A percentile compares a stretch with the other conserved stretches of the same genome.
These are phyloP conservation scores for Plasmodium ovale DNA, from an alignment of 169 alveolate genomes.

Conservation along the genomic window DNA sequence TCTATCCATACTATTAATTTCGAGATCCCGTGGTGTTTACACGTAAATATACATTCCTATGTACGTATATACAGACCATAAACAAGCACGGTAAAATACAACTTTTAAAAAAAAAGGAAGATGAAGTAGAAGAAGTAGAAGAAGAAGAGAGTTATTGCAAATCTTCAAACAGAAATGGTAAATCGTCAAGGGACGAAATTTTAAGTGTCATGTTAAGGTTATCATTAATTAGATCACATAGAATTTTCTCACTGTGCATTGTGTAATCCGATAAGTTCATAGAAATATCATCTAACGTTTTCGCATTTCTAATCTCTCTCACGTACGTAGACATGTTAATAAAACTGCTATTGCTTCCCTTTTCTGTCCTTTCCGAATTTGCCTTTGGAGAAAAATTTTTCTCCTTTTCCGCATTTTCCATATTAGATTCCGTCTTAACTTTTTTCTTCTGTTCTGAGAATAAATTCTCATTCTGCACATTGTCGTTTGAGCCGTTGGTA, in stretches of 20 bases:
- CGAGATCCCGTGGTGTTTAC: too few species aligned
- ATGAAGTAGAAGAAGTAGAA: conserved; percentile 4
- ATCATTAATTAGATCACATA: conserved; percentile 61
- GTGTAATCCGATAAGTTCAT: conserved; percentile 51
- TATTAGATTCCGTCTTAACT: conserved; percentile 2
- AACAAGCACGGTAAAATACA: too few species aligned
- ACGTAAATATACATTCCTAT: too few species aligned
- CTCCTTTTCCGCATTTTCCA: conserved; percentile 6
- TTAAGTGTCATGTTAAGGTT: conserved; percentile 55
- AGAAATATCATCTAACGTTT: conserved; percentile 39
- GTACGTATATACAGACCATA: conserved; percentile 1
- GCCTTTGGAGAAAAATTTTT: neutral
- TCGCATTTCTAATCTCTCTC: conserved; percentile 33
- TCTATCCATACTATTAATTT: too few species aligned
- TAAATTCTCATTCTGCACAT: neutral
- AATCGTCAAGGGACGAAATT: conserved; percentile 51
- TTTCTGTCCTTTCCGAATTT: neutral
- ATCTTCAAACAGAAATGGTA: conserved; percentile 69
- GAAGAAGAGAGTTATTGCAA: conserved; percentile 1
- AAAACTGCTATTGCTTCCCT: conserved; percentile 26
- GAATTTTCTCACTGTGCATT: conserved; percentile 40
- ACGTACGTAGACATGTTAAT: conserved; percentile 36
- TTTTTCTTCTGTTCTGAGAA: conserved; percentile 1
- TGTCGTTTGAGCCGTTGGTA: neutral
- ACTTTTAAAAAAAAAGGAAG: neutral